A percentile compares a stretch with the other conserved stretches of the same genome.
These are phyloP conservation scores for Boletellus ananiceps DNA, from an alignment of 768 basidiomycete species.

Conservation along the genomic window DNA sequence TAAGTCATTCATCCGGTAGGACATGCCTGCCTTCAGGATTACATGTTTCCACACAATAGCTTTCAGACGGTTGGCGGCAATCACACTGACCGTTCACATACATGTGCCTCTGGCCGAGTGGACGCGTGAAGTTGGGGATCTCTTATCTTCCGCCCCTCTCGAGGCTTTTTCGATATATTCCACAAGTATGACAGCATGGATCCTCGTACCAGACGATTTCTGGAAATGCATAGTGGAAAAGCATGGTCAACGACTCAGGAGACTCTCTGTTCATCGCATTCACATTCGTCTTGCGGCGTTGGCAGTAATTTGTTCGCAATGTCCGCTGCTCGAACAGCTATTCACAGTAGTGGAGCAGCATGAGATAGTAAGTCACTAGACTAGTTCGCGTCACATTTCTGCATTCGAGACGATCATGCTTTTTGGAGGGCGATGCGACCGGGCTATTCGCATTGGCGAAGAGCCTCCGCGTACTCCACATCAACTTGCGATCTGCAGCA, in stretches of 20 bases:
- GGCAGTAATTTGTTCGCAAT: slow-evolving; percentile 49
- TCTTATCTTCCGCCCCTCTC: slow-evolving; percentile 49
- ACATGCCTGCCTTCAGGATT: slow-evolving; percentile 45
- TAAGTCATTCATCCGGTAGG: slow-evolving; percentile 34
- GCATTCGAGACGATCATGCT: background rate
- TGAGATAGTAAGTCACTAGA: slow-evolving; percentile 37
- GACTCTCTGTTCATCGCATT: slow-evolving; percentile 65
- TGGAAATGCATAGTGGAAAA: slow-evolving; percentile 45
- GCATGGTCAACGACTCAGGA: slow-evolving; percentile 49
- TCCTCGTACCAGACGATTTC: slow-evolving; percentile 42
- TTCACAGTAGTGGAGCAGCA: slow-evolving; percentile 53
- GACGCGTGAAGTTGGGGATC: slow-evolving; percentile 37
- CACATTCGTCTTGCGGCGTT: slow-evolving; percentile 48
- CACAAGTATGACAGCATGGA: slow-evolving; percentile 38
- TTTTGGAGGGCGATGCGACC: slow-evolving; percentile 16
- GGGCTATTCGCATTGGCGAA: slow-evolving; percentile 41
- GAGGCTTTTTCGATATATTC: slow-evolving; percentile 62
- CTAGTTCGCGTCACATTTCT: background rate
- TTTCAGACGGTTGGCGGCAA: slow-evolving; percentile 45
- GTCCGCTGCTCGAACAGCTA: slow-evolving; percentile 53
- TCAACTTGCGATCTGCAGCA: slow-evolving; percentile 43
- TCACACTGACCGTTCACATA: slow-evolving; percentile 52
- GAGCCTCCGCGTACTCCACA: slow-evolving; percentile 53
- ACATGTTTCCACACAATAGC: slow-evolving; percentile 33
- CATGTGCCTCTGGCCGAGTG: slow-evolving; percentile 38